Conservation (phyloP, 2,329 filamentous ascomycete genomes). For the Rhynchosporium agropyri region DNA sequence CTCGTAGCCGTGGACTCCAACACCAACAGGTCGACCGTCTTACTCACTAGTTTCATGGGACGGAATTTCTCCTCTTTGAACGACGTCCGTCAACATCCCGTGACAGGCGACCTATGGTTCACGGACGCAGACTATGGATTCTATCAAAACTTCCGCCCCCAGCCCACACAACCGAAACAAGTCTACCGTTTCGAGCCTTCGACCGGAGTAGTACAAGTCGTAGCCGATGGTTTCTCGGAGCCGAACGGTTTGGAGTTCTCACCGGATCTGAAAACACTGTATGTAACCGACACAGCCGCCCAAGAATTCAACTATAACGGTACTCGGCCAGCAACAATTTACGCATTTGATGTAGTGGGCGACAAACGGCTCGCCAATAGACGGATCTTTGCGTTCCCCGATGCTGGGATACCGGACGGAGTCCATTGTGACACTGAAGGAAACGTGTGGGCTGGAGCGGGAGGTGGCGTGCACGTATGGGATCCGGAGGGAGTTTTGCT, state of each 20-base stretch:
- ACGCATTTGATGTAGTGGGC: conserved; percentile 10
- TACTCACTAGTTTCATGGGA: conserved; percentile 15
- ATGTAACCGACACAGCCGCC: conserved; percentile 16
- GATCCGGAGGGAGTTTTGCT: conserved; percentile 12
- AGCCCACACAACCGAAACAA: conserved; percentile 14
- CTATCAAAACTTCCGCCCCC: conserved; percentile 7
- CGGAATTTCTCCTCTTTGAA: conserved; percentile 19
- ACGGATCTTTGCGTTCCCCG: conserved; percentile 14
- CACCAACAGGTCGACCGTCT: conserved; percentile 10
- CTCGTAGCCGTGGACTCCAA: conserved; percentile 15
- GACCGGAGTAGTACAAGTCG: conserved; percentile 13
- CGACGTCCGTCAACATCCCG: conserved; percentile 17
- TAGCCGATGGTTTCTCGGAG: conserved; percentile 14
- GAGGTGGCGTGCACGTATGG: conserved; percentile 18
- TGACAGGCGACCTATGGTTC: conserved; percentile 19
- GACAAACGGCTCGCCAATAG: conserved; percentile 4
- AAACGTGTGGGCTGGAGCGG: conserved; percentile 14
- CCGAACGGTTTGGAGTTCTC: conserved; percentile 19
- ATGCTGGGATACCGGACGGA: conserved; percentile 11
- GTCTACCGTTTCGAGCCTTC: conserved; percentile 18
- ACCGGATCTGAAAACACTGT: conserved; percentile 15
- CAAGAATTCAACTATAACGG: conserved; percentile 14
- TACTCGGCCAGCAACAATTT: conserved; percentile 13
- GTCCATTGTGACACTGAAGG: conserved; percentile 18
- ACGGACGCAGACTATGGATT: conserved; percentile 19